Evolutionary conservation across 2,329 filamentous ascomycete genomes (phyloP).

Genomic region (Diaporthe helianthi): DNA sequence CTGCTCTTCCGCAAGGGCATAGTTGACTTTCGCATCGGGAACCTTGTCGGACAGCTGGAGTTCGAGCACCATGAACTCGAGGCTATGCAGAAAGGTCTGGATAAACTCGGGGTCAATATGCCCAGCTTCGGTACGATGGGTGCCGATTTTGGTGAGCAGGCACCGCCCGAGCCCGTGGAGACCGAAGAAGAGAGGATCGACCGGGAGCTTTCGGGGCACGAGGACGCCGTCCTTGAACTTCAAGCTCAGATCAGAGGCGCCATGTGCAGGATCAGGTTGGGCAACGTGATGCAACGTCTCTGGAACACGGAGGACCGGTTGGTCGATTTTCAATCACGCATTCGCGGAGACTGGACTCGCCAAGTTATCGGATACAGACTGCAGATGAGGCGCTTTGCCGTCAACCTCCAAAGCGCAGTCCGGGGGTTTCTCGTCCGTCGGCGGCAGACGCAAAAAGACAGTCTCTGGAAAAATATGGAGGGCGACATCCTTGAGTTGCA

Average conservation of each 20-base stretch:
- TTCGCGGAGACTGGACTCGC: slow-evolving; percentile 86
- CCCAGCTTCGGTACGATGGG: slow-evolving; percentile 98
- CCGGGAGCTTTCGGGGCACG: slow-evolving; percentile 80
- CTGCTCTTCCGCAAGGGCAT: slow-evolving; percentile 95
- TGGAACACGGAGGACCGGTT: slow-evolving; percentile 86
- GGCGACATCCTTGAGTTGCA: slow-evolving; percentile 80
- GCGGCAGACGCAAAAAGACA: slow-evolving; percentile 66
- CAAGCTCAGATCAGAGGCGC: slow-evolving; percentile 89
- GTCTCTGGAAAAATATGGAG: slow-evolving; percentile 74
- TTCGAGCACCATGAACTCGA: slow-evolving; percentile 98
- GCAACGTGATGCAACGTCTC: slow-evolving; percentile 82
- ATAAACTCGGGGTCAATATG: slow-evolving; percentile 94
- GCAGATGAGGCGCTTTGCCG: slow-evolving; percentile 82
- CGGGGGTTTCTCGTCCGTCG: slow-evolving; percentile 78
- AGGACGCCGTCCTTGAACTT: slow-evolving; percentile 75
- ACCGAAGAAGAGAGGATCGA: slow-evolving; percentile 90
- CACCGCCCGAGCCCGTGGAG: slow-evolving; percentile 72
- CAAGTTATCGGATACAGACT: slow-evolving; percentile 84
- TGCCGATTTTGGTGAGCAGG: slow-evolving; percentile 90
- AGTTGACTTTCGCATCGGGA: slow-evolving; percentile 94
- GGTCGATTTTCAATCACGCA: slow-evolving; percentile 82
- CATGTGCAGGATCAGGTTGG: slow-evolving; percentile 76
- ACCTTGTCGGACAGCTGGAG: slow-evolving; percentile 92
- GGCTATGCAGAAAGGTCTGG: slow-evolving; percentile 94
- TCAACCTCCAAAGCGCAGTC: slow-evolving; percentile 78